Base-by-base conservation (phyloP, 257 asterid genomes). In the Jaltomata sinuosa region DNA sequence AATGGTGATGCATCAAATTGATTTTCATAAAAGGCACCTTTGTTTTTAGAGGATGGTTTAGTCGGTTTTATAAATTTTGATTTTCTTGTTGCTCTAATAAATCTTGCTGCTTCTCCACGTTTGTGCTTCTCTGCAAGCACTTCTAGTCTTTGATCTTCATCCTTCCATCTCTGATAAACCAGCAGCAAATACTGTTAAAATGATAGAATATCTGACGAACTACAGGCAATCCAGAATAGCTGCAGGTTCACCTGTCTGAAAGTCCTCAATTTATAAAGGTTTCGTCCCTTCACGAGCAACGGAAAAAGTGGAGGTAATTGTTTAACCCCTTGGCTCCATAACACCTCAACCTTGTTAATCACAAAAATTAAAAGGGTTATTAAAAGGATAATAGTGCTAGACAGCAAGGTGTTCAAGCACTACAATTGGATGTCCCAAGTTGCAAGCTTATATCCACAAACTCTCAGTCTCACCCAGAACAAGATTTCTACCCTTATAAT, bases 271-370 rank as follows among this genome's bases (percentile, higher is more conserved):
- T 80, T 93, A 72, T 94, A 94, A 47, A 94, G 92, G 88, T 93
- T 93, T 53, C 96, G 92, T 42, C 98, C 98, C 90, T 93, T 93
- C 81, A 94, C 94, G 42, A 92, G 98, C 88, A 94, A 88, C 81
- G 95, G 93, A 81, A 82, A 89, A 78, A 93, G 89, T 53, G 93
- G 90, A 84, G 92, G 89, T 62, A 94, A 84, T 85, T 84, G 88
- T 88, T 90, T 89, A 55, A 88, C 52, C 62, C 98, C 98, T 86
- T 65, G 88, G 91, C 91, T 92, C 98, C 97, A 94, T 61, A 94
- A 59, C 81, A 91, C 98, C 90, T 94, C 97, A 88, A 93, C 94
- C 96, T 94, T 87, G 83, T 55, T 86, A 78, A 81, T 61, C n/a
- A 79, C 79, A 53, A 84, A 76, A n/a, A 32, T 64, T 67, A 36